Evolutionary conservation across 495 filamentous ascomycete genomes (phyloP).

Genomic region (Lasiosphaeriaceae sp.): DNA sequence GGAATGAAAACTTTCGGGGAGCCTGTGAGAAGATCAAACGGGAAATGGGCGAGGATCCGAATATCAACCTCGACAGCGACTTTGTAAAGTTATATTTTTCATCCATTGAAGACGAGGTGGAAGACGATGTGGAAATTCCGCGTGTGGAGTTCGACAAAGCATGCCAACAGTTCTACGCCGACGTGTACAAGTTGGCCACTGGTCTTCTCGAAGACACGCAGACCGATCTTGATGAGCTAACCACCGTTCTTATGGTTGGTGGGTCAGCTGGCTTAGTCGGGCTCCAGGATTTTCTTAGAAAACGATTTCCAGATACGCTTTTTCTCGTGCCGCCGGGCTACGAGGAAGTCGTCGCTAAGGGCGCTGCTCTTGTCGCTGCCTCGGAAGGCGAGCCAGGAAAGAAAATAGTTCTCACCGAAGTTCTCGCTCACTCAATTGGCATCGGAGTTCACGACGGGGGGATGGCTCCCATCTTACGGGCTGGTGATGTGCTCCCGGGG

Average conservation of each 20-base stretch:
- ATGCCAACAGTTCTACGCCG: not conserved
- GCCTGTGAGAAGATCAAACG: not conserved
- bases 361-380: too few relatives aligned
- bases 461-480: too few relatives aligned
- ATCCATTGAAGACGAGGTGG: not conserved
- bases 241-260: not conserved
- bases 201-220: not conserved
- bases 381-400: too few relatives aligned
- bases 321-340: too few relatives aligned
- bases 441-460: too few relatives aligned
- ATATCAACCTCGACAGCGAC: not conserved
- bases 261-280: not conserved
- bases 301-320: not conserved
- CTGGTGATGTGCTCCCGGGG: too few relatives aligned
- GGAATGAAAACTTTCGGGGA: not conserved
- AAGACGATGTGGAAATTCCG: not conserved
- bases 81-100: not conserved
- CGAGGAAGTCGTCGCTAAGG: too few relatives aligned
- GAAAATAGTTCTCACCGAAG: too few relatives aligned
- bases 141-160: not conserved
- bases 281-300: not conserved
- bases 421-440: too few relatives aligned
- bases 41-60: not conserved
- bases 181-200: not conserved
- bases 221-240: not conserved